Evolutionary conservation across 208 protist species (phyloP), one percentile per base, ranked within the genome.

Genomic region (Balamuthia mandrillaris): DNA sequence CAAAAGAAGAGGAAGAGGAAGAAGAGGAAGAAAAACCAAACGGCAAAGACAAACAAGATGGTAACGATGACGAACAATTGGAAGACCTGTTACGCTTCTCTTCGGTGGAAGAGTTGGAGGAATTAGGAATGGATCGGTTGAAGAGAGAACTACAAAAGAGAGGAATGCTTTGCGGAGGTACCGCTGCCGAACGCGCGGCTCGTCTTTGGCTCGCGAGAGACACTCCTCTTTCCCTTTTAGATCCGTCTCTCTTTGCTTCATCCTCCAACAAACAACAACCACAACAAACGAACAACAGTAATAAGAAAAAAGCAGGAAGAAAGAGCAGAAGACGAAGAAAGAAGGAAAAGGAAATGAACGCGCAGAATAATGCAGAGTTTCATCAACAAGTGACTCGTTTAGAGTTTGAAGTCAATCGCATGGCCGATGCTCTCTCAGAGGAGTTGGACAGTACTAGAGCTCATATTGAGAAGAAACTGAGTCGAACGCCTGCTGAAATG

Each of bases 401-500:
- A 42, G 70, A 79, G 70, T 60, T 42, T 49, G 60, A 79, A 49
- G 29, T 79, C 45, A 42, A 49, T 29, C 54, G 60, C 33, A 42
- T 79, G 5, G 70, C 47, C 2, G 33, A 61, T 33, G 3, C 41
- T 6, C 60, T 42, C 70, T 49, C 54, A 33, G 70, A 79, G 47
- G 60, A 79, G 70, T 3, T 79, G 31, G 70, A 79, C 12, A 49
- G 47, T 49, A 79, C 70, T 31, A 79, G 60, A 49, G 47, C 54
- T 31, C 70, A 79, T 49, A 37, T 79, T 35, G 70, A 79, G 31
- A 79, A 79, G 70, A 79, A 79, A 49, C 70, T 61, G 45, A 79
- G 70, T 49, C 54, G 70, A 35, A 79, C 70, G 4, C 47, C 60
- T 35, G 70, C 54, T 39, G 70, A 79, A 58, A 79, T 79, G 39